Base-by-base conservation (phyloP, 805 yeast species). In the Sporopachydermia lactativora region DNA sequence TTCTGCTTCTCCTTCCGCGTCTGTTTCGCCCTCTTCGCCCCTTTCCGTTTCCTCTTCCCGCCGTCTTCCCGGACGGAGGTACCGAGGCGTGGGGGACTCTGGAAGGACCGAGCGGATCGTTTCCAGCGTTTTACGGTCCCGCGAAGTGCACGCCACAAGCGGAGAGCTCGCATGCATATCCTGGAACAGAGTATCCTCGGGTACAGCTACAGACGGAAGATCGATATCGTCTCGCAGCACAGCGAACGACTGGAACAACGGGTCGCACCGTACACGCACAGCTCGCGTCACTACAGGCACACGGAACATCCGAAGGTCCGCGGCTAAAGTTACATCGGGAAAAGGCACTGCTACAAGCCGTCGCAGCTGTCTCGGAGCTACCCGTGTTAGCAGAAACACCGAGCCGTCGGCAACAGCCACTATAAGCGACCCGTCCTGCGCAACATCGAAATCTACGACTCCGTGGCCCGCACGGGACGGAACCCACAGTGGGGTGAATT, bases 391-490 rank as follows among this genome's bases (percentile, higher is more conserved):
- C n/a, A 24, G n/a, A 24, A 71, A 84, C 0, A 73, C 82, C 16
- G 78, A 69, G 0, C 96, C 96, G 39, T 75, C 74, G 15, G 63
- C 55, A 0, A 92, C 79, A 46, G 81, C 71, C 1, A 88, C 53
- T 1, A 86, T 61, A 2, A 83, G 55, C 0, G 82, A 74, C 0
- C 94, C 94, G 50, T 78, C 81, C 14, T 59, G 62, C 2, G 81
- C 71, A 36, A 78, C 66, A 50, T 77, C 89, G 19, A 81, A 69
- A 57, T 84, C 94, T 3, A 60, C 62, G 38, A 74, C 84, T 42
- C 61, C 64, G 66, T 73, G 59, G 48, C 73, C 77, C 6, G 58
- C 54, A 39, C 71, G 72, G 42, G 71, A 65, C 1, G 88, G 82
- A 19, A 59, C 66, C 89, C 92, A 82, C n/a, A 71, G 59, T 1